Evolutionary conservation across 2,329 filamentous ascomycete genomes (phyloP).

Genomic region (Hymenoscyphus occultus): DNA sequence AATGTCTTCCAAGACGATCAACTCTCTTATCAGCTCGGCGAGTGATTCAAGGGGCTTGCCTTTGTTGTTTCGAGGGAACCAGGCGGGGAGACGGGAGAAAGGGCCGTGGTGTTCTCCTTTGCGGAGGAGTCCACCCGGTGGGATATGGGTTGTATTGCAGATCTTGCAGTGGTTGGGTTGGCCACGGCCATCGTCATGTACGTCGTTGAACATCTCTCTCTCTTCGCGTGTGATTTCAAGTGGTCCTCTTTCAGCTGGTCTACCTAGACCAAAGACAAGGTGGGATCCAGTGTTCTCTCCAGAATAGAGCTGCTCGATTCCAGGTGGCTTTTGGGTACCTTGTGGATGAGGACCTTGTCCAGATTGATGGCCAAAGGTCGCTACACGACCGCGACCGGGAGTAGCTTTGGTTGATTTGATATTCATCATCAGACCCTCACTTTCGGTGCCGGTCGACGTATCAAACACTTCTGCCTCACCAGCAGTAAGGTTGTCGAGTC

Average conservation of each 20-base stretch:
- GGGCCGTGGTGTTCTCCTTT: slow-evolving; percentile 29
- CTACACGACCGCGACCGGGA: background rate
- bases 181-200: slow-evolving; percentile 8
- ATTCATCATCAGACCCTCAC: background rate
- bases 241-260: background rate
- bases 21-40: slow-evolving; percentile 21
- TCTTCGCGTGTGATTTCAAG: slow-evolving; percentile 8
- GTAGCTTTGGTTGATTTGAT: background rate
- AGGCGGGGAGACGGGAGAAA: slow-evolving; percentile 29
- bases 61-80: slow-evolving; percentile 27
- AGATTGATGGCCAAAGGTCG: too few species aligned
- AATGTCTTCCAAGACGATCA: slow-evolving; percentile 19
- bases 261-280: background rate
- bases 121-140: slow-evolving; percentile 12
- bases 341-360: background rate
- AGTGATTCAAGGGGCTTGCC: slow-evolving; percentile 26
- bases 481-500: background rate
- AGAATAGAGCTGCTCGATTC: background rate
- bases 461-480: background rate
- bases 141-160: slow-evolving; percentile 31
- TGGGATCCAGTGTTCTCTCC: background rate
- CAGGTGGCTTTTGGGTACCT: background rate
- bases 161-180: slow-evolving; percentile 26
- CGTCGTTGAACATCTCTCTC: slow-evolving; percentile 16
- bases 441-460: background rate